Evolutionary conservation across 2,329 filamentous ascomycete species (phyloP).

Genomic region (Sporothrix sp.): DNA sequence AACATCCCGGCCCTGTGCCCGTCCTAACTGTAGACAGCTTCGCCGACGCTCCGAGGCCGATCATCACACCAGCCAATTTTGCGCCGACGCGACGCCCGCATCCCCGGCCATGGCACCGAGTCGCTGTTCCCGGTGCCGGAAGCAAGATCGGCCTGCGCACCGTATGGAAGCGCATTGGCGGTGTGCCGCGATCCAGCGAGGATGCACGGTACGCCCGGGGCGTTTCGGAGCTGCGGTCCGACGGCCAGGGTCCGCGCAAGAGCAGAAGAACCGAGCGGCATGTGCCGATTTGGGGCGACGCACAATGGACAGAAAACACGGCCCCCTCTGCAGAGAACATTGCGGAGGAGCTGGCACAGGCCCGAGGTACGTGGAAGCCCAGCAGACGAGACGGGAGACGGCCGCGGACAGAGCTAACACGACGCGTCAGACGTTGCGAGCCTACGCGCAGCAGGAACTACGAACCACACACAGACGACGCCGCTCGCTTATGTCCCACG

Average conservation of each 20-base stretch:
- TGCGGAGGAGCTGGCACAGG: constrained; percentile 21
- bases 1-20: neutral
- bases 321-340: constrained; percentile 8
- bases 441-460: too few species aligned
- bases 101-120: constrained; percentile 25
- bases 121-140: constrained; percentile 20
- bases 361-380: constrained; percentile 9
- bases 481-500: constrained; percentile 21
- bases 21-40: neutral
- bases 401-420: neutral
- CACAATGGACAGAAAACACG: constrained; percentile 22
- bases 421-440: too few species aligned
- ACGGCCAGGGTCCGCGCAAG: constrained; percentile 28
- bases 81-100: constrained; percentile 16
- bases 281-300: constrained; percentile 26
- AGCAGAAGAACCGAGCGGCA: constrained; percentile 22
- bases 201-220: constrained; percentile 16
- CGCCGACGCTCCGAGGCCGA: neutral
- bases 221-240: constrained; percentile 25
- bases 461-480: neutral
- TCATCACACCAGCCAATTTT: constrained; percentile 19
- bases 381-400: neutral
- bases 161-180: constrained; percentile 27
- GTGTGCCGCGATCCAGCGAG: constrained; percentile 4
- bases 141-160: constrained; percentile 14